Evolutionary conservation across 2,329 filamentous ascomycete genomes (phyloP).

Genomic region (Cytospora piceae): DNA sequence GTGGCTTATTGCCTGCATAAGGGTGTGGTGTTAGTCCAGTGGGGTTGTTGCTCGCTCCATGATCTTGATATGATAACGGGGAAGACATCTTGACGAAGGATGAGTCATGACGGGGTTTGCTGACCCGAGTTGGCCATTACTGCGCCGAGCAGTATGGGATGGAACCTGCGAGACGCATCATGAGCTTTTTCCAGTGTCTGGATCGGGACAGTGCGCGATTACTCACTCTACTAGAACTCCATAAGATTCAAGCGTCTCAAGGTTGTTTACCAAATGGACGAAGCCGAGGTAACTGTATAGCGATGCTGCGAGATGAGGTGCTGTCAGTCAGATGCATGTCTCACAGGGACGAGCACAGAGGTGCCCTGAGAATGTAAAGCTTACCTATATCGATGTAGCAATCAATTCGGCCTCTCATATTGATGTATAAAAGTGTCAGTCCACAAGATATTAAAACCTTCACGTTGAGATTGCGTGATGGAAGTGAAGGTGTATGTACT

Average conservation of each 20-base stretch:
- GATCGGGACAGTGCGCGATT: not conserved
- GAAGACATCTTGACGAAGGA: not conserved
- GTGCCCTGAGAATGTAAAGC: constrained; percentile 29
- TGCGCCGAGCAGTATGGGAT: constrained; percentile 73
- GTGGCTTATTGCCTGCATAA: constrained; percentile 69
- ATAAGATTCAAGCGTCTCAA: constrained; percentile 58
- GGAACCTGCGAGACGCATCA: constrained; percentile 52
- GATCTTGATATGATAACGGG: too few species aligned
- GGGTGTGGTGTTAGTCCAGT: not conserved
- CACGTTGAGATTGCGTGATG: not conserved
- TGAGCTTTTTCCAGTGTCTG: constrained; percentile 8
- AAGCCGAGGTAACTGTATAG: constrained; percentile 62
- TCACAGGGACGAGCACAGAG: constrained; percentile 3
- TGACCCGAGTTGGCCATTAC: constrained; percentile 64
- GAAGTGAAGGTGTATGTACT: not conserved
- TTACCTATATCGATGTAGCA: constrained; percentile 69
- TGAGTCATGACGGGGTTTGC: constrained; percentile 28
- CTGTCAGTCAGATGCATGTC: not conserved
- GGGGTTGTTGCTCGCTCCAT: not conserved
- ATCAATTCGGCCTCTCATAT: constrained; percentile 66
- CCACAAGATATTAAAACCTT: not conserved
- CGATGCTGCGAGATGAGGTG: constrained; percentile 56
- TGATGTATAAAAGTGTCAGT: too few species aligned
- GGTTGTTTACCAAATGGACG: constrained; percentile 60
- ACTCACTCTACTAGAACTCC: constrained; percentile 68